Conservation (phyloP, 202 grass and related monocot genomes). For the Brachypodium distachyon region DNA sequence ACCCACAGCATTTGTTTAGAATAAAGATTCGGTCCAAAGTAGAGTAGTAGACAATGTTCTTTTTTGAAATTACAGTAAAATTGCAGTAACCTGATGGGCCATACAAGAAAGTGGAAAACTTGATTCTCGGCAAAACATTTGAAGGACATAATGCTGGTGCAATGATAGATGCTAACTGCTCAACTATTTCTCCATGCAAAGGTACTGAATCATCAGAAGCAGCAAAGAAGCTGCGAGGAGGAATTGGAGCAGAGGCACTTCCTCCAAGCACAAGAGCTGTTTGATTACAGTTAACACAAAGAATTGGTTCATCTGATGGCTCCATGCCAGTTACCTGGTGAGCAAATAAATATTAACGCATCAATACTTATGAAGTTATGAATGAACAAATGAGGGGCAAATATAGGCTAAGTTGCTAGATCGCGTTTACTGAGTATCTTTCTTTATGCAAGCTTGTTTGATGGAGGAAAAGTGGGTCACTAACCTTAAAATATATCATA, state of each 20-base stretch:
- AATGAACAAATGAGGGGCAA: not conserved
- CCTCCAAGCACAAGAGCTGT: slow-evolving; percentile 90
- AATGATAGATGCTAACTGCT: slow-evolving; percentile 70
- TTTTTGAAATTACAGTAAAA: not conserved
- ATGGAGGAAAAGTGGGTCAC: slow-evolving; percentile 1
- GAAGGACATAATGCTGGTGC: slow-evolving; percentile 75
- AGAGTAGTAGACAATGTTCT: not conserved
- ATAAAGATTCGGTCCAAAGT: not conserved
- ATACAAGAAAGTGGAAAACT: slow-evolving; percentile 73
- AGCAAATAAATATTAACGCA: slow-evolving; percentile 18
- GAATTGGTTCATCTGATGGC: slow-evolving; percentile 63
- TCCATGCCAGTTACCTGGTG: slow-evolving; percentile 68
- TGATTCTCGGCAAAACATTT: slow-evolving; percentile 68
- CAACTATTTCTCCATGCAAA: slow-evolving; percentile 69
- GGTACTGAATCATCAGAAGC: slow-evolving; percentile 42
- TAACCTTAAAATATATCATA: slow-evolving; percentile 91
- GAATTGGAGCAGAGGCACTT: slow-evolving; percentile 56
- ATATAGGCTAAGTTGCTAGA: not conserved
- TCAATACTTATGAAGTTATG: not conserved
- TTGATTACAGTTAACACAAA: slow-evolving; percentile 63
- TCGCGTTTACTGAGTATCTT: not conserved
- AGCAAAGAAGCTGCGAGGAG: slow-evolving; percentile 57
- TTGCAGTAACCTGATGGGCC: slow-evolving; percentile 61
- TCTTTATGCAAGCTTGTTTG: not conserved
- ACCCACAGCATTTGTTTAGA: not conserved